Conservation (phyloP, 441 rosid species). For the Cnidoscolus chayamansa region DNA sequence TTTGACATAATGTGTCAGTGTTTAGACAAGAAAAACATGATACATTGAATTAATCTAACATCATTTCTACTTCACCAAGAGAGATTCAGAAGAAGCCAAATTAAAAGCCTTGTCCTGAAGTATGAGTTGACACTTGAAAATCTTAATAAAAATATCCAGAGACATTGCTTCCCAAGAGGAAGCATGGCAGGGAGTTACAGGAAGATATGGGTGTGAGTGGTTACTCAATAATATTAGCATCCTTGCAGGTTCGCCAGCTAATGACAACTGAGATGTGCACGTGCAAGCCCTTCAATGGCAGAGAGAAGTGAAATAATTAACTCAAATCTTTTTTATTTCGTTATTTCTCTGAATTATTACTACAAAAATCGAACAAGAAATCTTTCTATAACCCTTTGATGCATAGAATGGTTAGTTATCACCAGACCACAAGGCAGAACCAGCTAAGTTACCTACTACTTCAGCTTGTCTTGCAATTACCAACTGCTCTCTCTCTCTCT, state of each 20-base stretch:
- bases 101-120: background rate
- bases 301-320: background rate
- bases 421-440: too few relatives aligned
- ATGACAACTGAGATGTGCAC: conserved; percentile 27
- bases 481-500: too few relatives aligned
- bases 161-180: conserved; percentile 41
- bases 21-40: too few relatives aligned
- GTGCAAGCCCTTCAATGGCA: conserved; percentile 17
- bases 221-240: conserved; percentile 5
- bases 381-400: too few relatives aligned
- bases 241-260: conserved; percentile 30
- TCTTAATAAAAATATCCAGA: background rate
- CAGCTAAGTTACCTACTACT: too few relatives aligned
- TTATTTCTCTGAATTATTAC: too few relatives aligned
- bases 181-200: conserved; percentile 47
- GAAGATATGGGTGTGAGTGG: conserved; percentile 24
- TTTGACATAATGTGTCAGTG: background rate
- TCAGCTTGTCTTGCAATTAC: too few relatives aligned
- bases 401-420: too few relatives aligned
- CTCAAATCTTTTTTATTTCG: too few relatives aligned
- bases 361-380: too few relatives aligned
- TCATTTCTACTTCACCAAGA: conserved; percentile 6
- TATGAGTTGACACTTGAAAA: background rate
- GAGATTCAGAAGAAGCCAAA: background rate
- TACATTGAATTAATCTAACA: background rate